Conservation (phyloP, 371 early-diverging fungal species). For the Syncephalis fuscata region DNA sequence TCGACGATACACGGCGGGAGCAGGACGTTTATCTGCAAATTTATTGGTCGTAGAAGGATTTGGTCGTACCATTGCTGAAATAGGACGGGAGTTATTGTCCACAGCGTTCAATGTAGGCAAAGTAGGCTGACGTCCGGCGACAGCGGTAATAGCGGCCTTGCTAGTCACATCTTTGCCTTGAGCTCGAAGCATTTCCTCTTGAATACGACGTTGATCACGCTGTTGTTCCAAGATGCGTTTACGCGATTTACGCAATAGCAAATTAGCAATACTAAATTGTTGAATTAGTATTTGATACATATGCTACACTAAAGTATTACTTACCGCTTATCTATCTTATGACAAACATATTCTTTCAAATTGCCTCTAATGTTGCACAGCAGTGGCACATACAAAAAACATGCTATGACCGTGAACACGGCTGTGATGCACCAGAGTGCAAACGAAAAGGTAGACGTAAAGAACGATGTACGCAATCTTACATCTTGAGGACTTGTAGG, state of each 20-base stretch:
- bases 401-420: constrained; percentile 34
- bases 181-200: neutral
- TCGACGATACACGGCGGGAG: too few relatives aligned
- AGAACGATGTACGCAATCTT: constrained; percentile 13
- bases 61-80: neutral
- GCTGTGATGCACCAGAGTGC: constrained; percentile 39
- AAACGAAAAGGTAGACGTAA: constrained; percentile 45
- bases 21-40: too few relatives aligned
- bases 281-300: too few relatives aligned
- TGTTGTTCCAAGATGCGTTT: constrained; percentile 1
- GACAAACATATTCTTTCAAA: constrained; percentile 81
- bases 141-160: neutral
- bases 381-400: constrained; percentile 63
- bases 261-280: constrained; percentile 4
- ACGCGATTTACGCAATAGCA: constrained; percentile 1
- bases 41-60: too few relatives aligned
- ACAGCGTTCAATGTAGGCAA: constrained; percentile 1
- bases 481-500: neutral
- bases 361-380: constrained; percentile 69
- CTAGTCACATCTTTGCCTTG: neutral
- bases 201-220: neutral
- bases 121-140: constrained; percentile 3
- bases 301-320: too few relatives aligned
- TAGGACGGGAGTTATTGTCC: neutral
- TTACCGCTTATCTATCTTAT: constrained; percentile 76